These are phyloP conservation scores for Aspergillus fumigatiaffinis DNA, from an alignment of 2,329 filamentous ascomycete species.

Conservation along the genomic window DNA sequence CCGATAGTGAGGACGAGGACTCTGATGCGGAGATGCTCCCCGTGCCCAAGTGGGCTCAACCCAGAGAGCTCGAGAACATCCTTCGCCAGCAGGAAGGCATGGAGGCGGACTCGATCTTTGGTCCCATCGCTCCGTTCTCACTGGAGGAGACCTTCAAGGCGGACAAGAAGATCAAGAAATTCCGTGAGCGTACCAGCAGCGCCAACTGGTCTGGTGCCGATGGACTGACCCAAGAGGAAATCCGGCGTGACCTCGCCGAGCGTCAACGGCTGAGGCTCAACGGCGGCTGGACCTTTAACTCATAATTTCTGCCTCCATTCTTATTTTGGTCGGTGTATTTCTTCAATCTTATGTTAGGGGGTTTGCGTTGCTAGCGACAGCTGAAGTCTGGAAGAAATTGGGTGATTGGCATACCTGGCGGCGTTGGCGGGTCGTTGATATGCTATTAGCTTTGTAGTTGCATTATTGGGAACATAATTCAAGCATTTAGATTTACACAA, in stretches of 20 bases:
- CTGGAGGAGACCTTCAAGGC: slow-evolving; percentile 97
- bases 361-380: slow-evolving; percentile 3
- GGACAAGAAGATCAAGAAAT: slow-evolving; percentile 83
- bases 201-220: slow-evolving; percentile 89
- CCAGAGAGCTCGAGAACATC: slow-evolving; percentile 71
- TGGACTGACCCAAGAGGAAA: slow-evolving; percentile 80
- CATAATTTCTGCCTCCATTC: slow-evolving; percentile 21
- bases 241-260: slow-evolving; percentile 72
- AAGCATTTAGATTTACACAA: not conserved
- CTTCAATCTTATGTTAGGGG: not conserved
- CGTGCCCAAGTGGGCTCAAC: slow-evolving; percentile 82
- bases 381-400: slow-evolving; percentile 6
- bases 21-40: slow-evolving; percentile 58
- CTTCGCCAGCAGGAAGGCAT: slow-evolving; percentile 75
- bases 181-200: slow-evolving; percentile 85
- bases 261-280: slow-evolving; percentile 75
- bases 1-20: slow-evolving; percentile 87
- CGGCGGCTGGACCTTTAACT: slow-evolving; percentile 77
- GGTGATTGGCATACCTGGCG: slow-evolving; percentile 3
- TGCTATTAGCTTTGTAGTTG: slow-evolving; percentile 15
- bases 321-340: not conserved
- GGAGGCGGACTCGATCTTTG: slow-evolving; percentile 80
- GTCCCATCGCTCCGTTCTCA: slow-evolving; percentile 78
- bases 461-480: not conserved
- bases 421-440: slow-evolving; percentile 2